A percentile compares a stretch with the other conserved stretches of the same genome.
phyloP scores from a whole-genome alignment of 2,329 filamentous ascomycete species.

The Pseudopyricularia cyperi region DNA sequence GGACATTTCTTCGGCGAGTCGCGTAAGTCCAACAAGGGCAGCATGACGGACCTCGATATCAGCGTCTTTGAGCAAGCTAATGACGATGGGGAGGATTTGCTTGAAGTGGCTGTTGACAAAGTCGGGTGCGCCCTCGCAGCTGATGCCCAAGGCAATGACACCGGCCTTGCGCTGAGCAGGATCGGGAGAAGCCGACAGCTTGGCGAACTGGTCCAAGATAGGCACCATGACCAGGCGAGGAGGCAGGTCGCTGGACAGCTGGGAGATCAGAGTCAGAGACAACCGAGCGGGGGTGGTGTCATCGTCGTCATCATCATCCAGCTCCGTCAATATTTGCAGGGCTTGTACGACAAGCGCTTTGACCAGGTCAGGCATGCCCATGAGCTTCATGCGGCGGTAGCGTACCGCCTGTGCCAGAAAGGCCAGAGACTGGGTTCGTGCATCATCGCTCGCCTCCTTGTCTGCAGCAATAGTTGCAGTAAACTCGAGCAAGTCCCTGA shows the following conservation, averaged over 20 bases:
- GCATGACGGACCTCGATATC: constrained; percentile 76
- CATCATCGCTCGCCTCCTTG: constrained; percentile 67
- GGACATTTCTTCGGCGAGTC: constrained; percentile 83
- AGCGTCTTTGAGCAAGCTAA: constrained; percentile 73
- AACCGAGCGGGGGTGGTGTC: constrained; percentile 76
- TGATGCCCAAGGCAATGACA: constrained; percentile 84
- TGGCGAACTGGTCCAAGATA: constrained; percentile 72
- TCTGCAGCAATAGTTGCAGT: constrained; percentile 82
- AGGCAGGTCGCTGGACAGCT: constrained; percentile 76
- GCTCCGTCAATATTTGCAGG: constrained; percentile 80
- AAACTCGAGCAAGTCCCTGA: constrained; percentile 82
- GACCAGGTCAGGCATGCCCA: constrained; percentile 72
- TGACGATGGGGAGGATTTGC: constrained; percentile 71
- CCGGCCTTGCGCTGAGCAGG: constrained; percentile 77
- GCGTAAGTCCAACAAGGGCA: constrained; percentile 74
- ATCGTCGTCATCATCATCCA: constrained; percentile 68
- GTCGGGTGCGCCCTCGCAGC: constrained; percentile 91
- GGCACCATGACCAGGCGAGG: constrained; percentile 91
- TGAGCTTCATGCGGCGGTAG: constrained; percentile 91
- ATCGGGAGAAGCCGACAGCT: constrained; percentile 63
- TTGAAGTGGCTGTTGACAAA: constrained; percentile 91
- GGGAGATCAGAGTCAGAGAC: constrained; percentile 77
- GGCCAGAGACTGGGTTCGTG: constrained; percentile 76
- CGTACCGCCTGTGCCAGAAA: constrained; percentile 89
- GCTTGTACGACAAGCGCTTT: constrained; percentile 78